phyloP scores from a whole-genome alignment of 2,329 filamentous ascomycete species.

The Pseudocercospora musae region DNA sequence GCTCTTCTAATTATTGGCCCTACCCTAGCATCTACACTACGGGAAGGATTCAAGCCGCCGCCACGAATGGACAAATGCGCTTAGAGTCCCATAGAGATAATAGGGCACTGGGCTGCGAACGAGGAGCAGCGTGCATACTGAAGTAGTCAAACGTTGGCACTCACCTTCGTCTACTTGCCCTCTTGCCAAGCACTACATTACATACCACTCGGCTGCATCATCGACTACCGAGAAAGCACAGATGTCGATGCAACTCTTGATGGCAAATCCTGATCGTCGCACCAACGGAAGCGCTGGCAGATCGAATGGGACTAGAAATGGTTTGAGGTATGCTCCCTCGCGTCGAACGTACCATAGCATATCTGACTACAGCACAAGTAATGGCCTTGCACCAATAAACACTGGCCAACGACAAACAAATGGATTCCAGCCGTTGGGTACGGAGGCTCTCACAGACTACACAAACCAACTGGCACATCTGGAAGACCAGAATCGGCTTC shows the following conservation, averaged over 20 bases:
- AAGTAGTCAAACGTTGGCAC: background rate
- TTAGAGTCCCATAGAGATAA: background rate
- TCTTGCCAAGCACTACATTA: background rate
- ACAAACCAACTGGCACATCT: constrained; percentile 1
- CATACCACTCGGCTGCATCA: background rate
- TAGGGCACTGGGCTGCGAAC: background rate
- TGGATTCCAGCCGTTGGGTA: background rate
- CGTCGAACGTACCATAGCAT: background rate
- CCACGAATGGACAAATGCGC: constrained; percentile 1
- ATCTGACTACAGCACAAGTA: background rate
- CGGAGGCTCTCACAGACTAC: constrained; percentile 3
- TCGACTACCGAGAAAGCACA: background rate
- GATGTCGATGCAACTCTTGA: constrained; percentile 10
- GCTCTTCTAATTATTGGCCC: background rate
- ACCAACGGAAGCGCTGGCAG: background rate
- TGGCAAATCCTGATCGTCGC: background rate
- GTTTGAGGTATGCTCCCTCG: background rate
- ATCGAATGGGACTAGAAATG: background rate
- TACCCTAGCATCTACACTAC: background rate
- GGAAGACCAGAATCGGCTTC: constrained; percentile 5
- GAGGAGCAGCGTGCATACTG: background rate
- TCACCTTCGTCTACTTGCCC: background rate
- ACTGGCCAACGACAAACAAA: background rate
- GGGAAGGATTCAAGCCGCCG: constrained; percentile 5
- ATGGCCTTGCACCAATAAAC: background rate